Conservation (phyloP, 2,329 filamentous ascomycete genomes). For the Fusarium compactum region DNA sequence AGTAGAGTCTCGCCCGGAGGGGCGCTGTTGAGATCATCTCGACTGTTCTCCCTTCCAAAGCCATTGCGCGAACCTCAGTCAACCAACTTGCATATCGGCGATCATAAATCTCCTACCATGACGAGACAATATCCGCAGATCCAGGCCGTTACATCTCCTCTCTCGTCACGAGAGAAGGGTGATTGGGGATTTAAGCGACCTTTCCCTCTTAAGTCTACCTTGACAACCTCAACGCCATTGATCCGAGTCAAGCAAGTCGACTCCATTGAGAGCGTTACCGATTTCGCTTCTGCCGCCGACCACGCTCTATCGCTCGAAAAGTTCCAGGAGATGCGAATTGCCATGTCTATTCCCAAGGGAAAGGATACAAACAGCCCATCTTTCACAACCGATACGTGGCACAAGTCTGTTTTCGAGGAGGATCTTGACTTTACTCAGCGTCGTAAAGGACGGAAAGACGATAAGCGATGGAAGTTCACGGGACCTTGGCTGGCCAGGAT, state of each 20-base stretch:
- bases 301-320: constrained; percentile 85
- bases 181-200: constrained; percentile 95
- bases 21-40: constrained; percentile 83
- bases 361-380: constrained; percentile 37
- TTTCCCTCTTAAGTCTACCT: constrained; percentile 80
- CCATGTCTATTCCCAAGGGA: constrained; percentile 68
- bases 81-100: constrained; percentile 53
- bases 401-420: constrained; percentile 70
- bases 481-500: constrained; percentile 76
- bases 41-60: constrained; percentile 87
- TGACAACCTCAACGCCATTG: constrained; percentile 77
- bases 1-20: constrained; percentile 69
- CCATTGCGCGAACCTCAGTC: constrained; percentile 75
- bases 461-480: constrained; percentile 73
- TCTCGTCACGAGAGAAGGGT: constrained; percentile 77
- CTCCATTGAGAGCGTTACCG: constrained; percentile 87
- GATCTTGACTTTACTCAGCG: constrained; percentile 65
- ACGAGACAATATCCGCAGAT: constrained; percentile 84
- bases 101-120: constrained; percentile 55
- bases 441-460: constrained; percentile 52
- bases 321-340: constrained; percentile 84
- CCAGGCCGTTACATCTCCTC: constrained; percentile 83
- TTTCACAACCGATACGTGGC: constrained; percentile 43
- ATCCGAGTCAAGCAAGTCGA: constrained; percentile 84
- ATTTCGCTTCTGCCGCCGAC: constrained; percentile 86